Evolutionary conservation across 2,329 filamentous ascomycete species (phyloP).

Genomic region (Macrophomina phaseolina): DNA sequence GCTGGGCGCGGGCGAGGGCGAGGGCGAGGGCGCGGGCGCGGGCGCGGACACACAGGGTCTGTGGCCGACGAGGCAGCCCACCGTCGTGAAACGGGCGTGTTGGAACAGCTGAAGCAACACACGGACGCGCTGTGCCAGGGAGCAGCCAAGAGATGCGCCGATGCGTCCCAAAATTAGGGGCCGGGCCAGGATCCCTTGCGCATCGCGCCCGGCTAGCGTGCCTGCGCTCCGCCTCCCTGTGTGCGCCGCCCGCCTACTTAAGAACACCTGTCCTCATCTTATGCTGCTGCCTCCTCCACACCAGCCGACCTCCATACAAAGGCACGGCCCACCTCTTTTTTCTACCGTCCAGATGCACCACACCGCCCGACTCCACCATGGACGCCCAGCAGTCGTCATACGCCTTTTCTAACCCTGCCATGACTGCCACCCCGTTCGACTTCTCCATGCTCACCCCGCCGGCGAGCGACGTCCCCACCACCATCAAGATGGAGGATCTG

Average conservation of each 20-base stretch:
- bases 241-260: slow-evolving; percentile 21
- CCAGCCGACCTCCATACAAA: slow-evolving; percentile 23
- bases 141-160: slow-evolving; percentile 16
- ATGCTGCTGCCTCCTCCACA: slow-evolving; percentile 22
- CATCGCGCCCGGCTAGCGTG: slow-evolving; percentile 5
- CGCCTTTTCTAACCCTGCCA: slow-evolving; percentile 13
- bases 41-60: neutral
- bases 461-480: slow-evolving; percentile 29
- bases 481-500: slow-evolving; percentile 52
- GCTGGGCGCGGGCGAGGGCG: neutral
- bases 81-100: slow-evolving; percentile 20
- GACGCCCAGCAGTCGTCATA: slow-evolving; percentile 14
- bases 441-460: slow-evolving; percentile 19
- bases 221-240: slow-evolving; percentile 17
- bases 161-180: slow-evolving; percentile 23
- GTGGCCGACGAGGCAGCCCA: slow-evolving; percentile 5
- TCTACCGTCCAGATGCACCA: slow-evolving; percentile 13
- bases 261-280: slow-evolving; percentile 26
- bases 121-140: neutral
- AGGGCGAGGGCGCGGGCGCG: neutral
- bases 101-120: slow-evolving; percentile 22
- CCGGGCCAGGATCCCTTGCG: slow-evolving; percentile 11
- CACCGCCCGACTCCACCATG: slow-evolving; percentile 14
- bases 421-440: slow-evolving; percentile 22
- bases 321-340: slow-evolving; percentile 23